Base-by-base conservation (phyloP, 495 filamentous ascomycete species). In the Penicillium coprophilum region DNA sequence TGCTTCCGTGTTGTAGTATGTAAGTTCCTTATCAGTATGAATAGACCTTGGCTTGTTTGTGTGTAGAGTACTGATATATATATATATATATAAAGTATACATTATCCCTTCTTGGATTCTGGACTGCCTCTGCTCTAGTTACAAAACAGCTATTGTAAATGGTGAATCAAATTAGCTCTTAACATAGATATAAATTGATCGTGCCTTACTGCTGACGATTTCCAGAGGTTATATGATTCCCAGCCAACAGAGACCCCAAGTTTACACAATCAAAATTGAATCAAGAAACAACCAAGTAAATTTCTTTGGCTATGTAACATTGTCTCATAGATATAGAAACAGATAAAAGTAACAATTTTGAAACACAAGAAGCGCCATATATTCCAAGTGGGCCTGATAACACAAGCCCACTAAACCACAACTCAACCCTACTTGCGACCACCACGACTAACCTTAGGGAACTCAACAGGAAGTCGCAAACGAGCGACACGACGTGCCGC, bases 401-500 rank as follows among this genome's bases (percentile, higher is more conserved):
- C 44, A 32, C 50, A 50, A 59, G 57, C 45, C 53, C 50, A 15
- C 39, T 39, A 28, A 53, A 50, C 17, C 20, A 38, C 31, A 56
- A 45, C 32, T 28, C 46, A 27, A 50, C 31, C 36, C 53, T 70
- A 73, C 44, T 57, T 60, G 24, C 64, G 59, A 17, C 70, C 74
- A 44, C 74, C 74, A 50, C 74, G 69, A 53, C 73, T 77, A 57
- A 76, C 69, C 74, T 84, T 88, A 0, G 94, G 94, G 65, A 97
- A 96, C 53, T 87, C 81, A 53, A 96, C 73, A 2, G 95, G 95
- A 50, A 96, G 62, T 57, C 77, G 85, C 59, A 98, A 75, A 53
- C 82, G 80, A 15, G 89, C 92, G 44, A 88, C 62, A 30, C 82
- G 79, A 53, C 87, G 80, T 21, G 80, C 78, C 34, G 72, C 65